These are phyloP conservation scores for Cladosporium colombiae DNA, from an alignment of 2,329 filamentous ascomycete species.

Conservation along the genomic window DNA sequence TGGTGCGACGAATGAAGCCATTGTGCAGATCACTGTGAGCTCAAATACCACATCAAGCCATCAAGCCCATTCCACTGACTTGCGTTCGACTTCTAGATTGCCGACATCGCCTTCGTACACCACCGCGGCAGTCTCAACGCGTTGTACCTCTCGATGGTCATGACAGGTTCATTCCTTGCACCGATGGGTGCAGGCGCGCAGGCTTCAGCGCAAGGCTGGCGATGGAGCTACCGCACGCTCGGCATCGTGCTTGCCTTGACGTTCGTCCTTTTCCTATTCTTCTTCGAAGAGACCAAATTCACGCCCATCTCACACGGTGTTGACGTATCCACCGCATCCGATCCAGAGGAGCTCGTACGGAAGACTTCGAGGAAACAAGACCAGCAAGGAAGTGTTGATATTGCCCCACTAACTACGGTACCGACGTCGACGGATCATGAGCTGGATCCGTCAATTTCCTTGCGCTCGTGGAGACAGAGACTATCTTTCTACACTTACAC, in stretches of 20 bases:
- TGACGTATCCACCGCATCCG: background rate
- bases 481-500: background rate
- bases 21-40: background rate
- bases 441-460: background rate
- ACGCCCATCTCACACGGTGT: background rate
- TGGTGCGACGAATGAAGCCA: background rate
- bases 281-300: background rate
- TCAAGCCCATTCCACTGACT: background rate
- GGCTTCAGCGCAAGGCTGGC: constrained; percentile 35
- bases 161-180: constrained; percentile 41
- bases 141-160: constrained; percentile 33
- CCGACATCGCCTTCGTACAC: constrained; percentile 23
- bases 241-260: background rate
- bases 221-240: constrained; percentile 30
- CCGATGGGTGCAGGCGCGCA: constrained; percentile 36
- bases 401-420: background rate
- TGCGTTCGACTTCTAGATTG: background rate
- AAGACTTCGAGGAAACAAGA: background rate
- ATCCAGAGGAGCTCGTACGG: background rate
- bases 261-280: background rate
- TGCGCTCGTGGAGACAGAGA: background rate
- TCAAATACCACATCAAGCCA: background rate
- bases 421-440: background rate
- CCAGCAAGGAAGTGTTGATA: background rate
- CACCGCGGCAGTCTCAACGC: constrained; percentile 24